Evolutionary conservation across 2,329 filamentous ascomycete genomes (phyloP).

Genomic region (Zelopaecilomyces penicillatus): DNA sequence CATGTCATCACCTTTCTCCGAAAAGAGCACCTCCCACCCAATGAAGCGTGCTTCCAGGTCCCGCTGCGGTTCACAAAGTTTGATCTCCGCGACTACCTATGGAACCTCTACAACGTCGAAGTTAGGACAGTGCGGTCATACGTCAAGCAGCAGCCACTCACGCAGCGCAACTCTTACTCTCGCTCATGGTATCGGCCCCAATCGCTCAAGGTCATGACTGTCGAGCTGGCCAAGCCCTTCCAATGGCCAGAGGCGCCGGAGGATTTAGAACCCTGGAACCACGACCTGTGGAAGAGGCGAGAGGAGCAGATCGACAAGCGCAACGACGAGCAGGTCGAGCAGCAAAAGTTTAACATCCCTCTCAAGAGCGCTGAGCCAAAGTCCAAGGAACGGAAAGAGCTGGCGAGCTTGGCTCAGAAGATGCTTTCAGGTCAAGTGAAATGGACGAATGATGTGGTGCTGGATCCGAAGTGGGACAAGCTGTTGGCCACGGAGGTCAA

Average conservation of each 20-base stretch:
- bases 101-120: slow-evolving; percentile 72
- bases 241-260: slow-evolving; percentile 69
- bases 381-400: slow-evolving; percentile 32
- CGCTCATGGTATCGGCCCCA: slow-evolving; percentile 61
- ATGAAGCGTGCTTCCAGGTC: slow-evolving; percentile 82
- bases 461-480: slow-evolving; percentile 40
- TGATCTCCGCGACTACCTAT: slow-evolving; percentile 91
- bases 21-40: slow-evolving; percentile 62
- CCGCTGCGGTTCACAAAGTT: slow-evolving; percentile 92
- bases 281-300: slow-evolving; percentile 47
- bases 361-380: slow-evolving; percentile 34
- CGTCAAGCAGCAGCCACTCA: slow-evolving; percentile 56
- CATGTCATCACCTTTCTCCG: slow-evolving; percentile 73
- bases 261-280: slow-evolving; percentile 56
- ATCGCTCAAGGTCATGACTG: slow-evolving; percentile 85
- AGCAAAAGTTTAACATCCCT: slow-evolving; percentile 26
- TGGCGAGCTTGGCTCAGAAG: slow-evolving; percentile 57
- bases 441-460: slow-evolving; percentile 45
- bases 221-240: slow-evolving; percentile 81
- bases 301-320: slow-evolving; percentile 37
- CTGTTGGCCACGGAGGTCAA: slow-evolving; percentile 18
- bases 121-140: slow-evolving; percentile 66
- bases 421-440: slow-evolving; percentile 51
- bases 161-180: slow-evolving; percentile 39
- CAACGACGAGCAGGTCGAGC: slow-evolving; percentile 24